A percentile compares a stretch with the other conserved stretches of the same genome.
phyloP scores from a whole-genome alignment of 2,329 filamentous ascomycete species.

The Aspergillus texensis region DNA sequence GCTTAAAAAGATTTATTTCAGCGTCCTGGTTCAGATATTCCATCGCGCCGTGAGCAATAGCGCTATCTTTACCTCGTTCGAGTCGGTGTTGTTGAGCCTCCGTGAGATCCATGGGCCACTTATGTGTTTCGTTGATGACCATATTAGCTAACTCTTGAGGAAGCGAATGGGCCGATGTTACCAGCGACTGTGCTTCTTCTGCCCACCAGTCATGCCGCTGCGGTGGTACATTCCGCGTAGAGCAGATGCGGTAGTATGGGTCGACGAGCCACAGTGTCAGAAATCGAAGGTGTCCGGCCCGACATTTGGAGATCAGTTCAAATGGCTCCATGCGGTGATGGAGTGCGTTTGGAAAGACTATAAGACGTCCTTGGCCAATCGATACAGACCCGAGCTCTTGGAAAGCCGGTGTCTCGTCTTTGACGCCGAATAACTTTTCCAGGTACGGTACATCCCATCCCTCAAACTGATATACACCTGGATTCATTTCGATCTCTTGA shows the following conservation, averaged over 20 bases:
- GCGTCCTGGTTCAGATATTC: neutral
- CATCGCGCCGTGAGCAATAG: neutral
- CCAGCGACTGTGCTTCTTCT: neutral
- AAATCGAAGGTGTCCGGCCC: conserved; percentile 12
- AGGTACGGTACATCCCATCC: conserved; percentile 17
- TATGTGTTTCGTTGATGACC: neutral
- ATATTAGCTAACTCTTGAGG: neutral
- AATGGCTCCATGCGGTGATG: conserved; percentile 13
- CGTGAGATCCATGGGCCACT: neutral
- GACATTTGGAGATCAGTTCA: conserved; percentile 12
- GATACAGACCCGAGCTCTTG: conserved; percentile 18
- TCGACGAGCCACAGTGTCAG: conserved; percentile 18
- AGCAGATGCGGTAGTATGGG: conserved; percentile 18
- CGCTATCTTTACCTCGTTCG: neutral
- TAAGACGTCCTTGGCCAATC: conserved; percentile 12
- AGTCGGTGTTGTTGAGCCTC: neutral
- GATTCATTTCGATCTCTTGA: neutral
- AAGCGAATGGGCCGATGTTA: neutral
- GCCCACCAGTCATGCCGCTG: conserved; percentile 37
- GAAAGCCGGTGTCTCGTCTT: neutral
- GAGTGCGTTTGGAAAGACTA: conserved; percentile 16
- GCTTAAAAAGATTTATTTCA: neutral
- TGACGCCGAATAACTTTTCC: conserved; percentile 8
- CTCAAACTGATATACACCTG: neutral
- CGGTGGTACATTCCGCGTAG: conserved; percentile 17